These are phyloP conservation scores for Phoma herbarum DNA, from an alignment of 2,329 filamentous ascomycete genomes.

Conservation along the genomic window DNA sequence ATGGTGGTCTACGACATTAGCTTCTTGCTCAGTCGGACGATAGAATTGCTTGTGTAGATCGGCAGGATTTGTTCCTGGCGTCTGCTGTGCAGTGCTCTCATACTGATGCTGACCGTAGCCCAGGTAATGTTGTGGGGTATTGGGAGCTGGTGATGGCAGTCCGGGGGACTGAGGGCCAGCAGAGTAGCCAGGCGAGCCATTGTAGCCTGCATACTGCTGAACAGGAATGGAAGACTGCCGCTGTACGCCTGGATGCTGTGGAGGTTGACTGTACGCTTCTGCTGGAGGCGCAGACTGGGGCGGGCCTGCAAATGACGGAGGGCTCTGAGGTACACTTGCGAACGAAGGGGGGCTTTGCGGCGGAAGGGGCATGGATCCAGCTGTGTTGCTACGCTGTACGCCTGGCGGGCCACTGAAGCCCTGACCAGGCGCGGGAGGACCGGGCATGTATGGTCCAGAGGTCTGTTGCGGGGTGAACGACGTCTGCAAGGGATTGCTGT, in stretches of 20 bases:
- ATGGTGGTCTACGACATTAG: slow-evolving; percentile 35
- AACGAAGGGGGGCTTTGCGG: slow-evolving; percentile 50
- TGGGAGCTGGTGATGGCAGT: slow-evolving; percentile 51
- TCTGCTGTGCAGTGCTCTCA: slow-evolving; percentile 41
- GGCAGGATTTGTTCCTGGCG: slow-evolving; percentile 55
- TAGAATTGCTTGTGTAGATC: slow-evolving; percentile 74
- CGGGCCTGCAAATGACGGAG: slow-evolving; percentile 52
- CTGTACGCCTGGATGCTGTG: slow-evolving; percentile 40
- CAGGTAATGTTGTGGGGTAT: slow-evolving; percentile 52
- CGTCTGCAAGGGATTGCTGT: slow-evolving; percentile 43
- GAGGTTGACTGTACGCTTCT: slow-evolving; percentile 32
- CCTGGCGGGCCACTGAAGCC: slow-evolving; percentile 45
- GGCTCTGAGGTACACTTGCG: slow-evolving; percentile 50
- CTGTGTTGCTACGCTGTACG: slow-evolving; percentile 47
- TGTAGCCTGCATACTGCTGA: slow-evolving; percentile 24
- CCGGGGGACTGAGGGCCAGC: slow-evolving; percentile 10
- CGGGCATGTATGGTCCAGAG: slow-evolving; percentile 53
- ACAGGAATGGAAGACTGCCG: slow-evolving; percentile 44
- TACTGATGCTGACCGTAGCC: slow-evolving; percentile 67
- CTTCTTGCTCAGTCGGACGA: slow-evolving; percentile 71
- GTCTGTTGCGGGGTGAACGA: slow-evolving; percentile 48
- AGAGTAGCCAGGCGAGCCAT: slow-evolving; percentile 1
- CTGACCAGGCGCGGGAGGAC: slow-evolving; percentile 50
- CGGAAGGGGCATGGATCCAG: slow-evolving; percentile 48
- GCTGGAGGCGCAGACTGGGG: slow-evolving; percentile 41